Evolutionary conservation across 2,329 filamentous ascomycete genomes (phyloP).

Genomic region (Fusarium anguioides): DNA sequence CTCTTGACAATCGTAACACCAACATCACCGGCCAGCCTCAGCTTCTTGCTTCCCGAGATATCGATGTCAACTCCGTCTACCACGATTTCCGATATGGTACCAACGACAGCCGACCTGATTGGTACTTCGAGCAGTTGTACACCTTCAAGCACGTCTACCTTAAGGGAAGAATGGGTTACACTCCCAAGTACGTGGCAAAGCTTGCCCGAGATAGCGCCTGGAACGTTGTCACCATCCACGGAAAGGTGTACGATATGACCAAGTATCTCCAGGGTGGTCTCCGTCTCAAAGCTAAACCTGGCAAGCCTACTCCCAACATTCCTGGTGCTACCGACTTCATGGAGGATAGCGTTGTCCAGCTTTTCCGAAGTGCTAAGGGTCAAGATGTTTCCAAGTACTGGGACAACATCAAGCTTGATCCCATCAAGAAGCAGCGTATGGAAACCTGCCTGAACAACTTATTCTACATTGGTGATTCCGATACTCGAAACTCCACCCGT

Average conservation of each 20-base stretch:
- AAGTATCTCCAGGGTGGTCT: constrained; percentile 83
- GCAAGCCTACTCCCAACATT: constrained; percentile 59
- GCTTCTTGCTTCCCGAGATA: constrained; percentile 64
- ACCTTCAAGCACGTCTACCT: constrained; percentile 81
- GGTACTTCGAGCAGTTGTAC: constrained; percentile 91
- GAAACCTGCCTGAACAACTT: constrained; percentile 88
- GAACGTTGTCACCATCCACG: constrained; percentile 81
- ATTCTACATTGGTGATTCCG: constrained; percentile 92
- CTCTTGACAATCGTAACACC: constrained; percentile 81
- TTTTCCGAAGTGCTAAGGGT: constrained; percentile 83
- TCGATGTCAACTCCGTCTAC: constrained; percentile 81
- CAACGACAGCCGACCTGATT: constrained; percentile 85
- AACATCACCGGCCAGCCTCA: constrained; percentile 78
- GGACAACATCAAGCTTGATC: constrained; percentile 73
- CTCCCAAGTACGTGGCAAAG: constrained; percentile 77
- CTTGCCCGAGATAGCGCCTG: constrained; percentile 72
- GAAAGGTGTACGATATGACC: constrained; percentile 88
- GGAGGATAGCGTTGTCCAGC: constrained; percentile 75
- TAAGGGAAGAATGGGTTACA: constrained; percentile 90
- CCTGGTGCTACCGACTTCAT: constrained; percentile 79
- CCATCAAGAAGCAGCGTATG: constrained; percentile 73
- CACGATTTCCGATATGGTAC: constrained; percentile 92
- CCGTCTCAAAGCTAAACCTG: constrained; percentile 66
- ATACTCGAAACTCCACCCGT: constrained; percentile 85
- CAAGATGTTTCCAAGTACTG: constrained; percentile 86